Base-by-base conservation (phyloP, 768 basidiomycete species). In the Rhizopogon rudus region DNA sequence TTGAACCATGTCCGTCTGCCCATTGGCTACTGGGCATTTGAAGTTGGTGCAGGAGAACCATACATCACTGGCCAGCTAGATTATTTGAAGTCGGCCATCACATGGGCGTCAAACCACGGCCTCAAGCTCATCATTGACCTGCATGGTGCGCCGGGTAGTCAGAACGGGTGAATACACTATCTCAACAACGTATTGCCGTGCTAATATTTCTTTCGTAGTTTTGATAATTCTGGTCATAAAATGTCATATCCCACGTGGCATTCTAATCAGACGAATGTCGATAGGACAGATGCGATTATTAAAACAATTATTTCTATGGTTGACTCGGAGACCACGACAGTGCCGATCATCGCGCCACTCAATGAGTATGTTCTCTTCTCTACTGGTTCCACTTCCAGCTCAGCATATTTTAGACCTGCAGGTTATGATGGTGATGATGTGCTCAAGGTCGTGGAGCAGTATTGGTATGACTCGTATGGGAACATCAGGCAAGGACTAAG, bases 141-240 rank as follows among this genome's bases (percentile, higher is more conserved):
- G 8, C 82, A 83, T 56, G 80, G 78, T 5, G 81, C 78, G 1
- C 73, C 76, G 0, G 81, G 81, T 7, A 75, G 75, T 58, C 76
- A 78, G 60, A 77, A 77, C 41, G 75, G 54, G 77, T 87, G 55
- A 45, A 77, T 69, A 31, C 37, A 53, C 17, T n/a, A 14, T 28
- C n/a, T 40, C 6, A 4, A 33, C 3, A 49, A 20, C 33, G 3
- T 16, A 9, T 37, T 33, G 31, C 14, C 13, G 20, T 16, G 51
- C 51, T 55, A 56, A 55, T 43, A 31, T 49, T 53, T 6, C 12
- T 20, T 25, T 50, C 10, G 78, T 57, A 86, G 87, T 3, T 88
- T 82, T 67, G 88, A 89, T 68, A 90, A 88, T 67, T 88, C 86
- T 7, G 87, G 88, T 1, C 84, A 84, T 63, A 74, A 80, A 33